Evolutionary conservation across 2,329 filamentous ascomycete species (phyloP).

Genomic region (Penicillium corylophilum): DNA sequence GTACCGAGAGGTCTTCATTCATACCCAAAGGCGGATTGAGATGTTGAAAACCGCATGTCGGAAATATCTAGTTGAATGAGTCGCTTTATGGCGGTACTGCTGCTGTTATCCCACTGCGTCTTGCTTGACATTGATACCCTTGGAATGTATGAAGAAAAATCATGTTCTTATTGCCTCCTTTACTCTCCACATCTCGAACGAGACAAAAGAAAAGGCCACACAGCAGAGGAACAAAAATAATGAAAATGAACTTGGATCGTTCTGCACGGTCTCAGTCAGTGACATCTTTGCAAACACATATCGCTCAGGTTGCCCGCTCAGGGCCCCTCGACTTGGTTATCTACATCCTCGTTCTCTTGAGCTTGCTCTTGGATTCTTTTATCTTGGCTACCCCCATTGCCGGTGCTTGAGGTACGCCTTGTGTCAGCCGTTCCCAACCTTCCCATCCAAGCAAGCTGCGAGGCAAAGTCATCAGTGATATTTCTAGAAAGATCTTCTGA

Average conservation of each 20-base stretch:
- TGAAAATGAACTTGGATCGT: neutral
- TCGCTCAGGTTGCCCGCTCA: neutral
- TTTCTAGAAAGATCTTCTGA: neutral
- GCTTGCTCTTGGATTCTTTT: neutral
- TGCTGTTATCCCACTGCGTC: neutral
- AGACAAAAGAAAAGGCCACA: neutral
- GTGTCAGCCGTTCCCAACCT: neutral
- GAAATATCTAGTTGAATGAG: conserved; percentile 53
- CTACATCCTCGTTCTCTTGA: neutral
- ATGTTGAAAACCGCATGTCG: conserved; percentile 59
- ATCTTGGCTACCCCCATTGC: neutral
- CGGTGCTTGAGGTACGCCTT: neutral
- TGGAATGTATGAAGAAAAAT: neutral
- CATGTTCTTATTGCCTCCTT: neutral
- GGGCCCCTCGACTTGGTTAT: neutral
- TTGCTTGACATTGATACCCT: neutral
- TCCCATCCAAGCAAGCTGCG: neutral
- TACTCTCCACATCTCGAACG: neutral
- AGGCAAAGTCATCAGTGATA: neutral
- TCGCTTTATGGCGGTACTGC: conserved; percentile 16
- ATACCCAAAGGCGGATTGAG: conserved; percentile 73
- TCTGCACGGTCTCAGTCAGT: neutral
- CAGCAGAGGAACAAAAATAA: neutral
- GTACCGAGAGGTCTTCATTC: conserved; percentile 82
- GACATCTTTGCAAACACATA: neutral